Conservation (phyloP, 1,139 yeast species). For the Chernovozyma aurita region DNA sequence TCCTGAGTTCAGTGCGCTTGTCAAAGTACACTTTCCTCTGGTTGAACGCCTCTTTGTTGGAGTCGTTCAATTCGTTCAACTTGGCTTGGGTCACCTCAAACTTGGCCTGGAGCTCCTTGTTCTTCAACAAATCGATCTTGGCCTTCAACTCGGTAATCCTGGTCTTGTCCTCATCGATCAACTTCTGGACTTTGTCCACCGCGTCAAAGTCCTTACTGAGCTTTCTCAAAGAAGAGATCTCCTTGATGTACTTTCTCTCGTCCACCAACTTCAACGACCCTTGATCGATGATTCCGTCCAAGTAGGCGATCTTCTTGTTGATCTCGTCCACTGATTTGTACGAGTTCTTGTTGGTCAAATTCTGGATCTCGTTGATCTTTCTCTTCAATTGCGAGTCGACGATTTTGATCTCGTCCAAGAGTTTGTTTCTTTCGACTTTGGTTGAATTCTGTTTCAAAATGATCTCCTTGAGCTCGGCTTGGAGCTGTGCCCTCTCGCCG, state of each 20-base stretch:
- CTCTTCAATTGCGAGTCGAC: constrained; percentile 72
- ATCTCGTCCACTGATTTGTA: constrained; percentile 77
- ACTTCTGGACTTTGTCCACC: constrained; percentile 70
- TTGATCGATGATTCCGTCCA: constrained; percentile 72
- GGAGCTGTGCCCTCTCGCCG: constrained; percentile 58
- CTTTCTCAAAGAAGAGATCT: constrained; percentile 80
- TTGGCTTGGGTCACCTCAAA: constrained; percentile 61
- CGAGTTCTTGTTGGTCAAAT: constrained; percentile 62
- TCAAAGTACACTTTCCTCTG: constrained; percentile 61
- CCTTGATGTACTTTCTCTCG: constrained; percentile 82
- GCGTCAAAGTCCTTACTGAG: constrained; percentile 74
- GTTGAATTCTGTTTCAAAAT: constrained; percentile 63
- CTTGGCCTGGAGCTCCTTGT: constrained; percentile 57
- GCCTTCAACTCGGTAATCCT: constrained; percentile 75
- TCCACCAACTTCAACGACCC: constrained; percentile 87
- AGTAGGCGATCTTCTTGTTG: constrained; percentile 62
- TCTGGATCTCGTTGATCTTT: constrained; percentile 70
- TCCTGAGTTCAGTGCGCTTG: constrained; percentile 65
- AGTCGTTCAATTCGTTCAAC: constrained; percentile 54
- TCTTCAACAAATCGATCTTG: constrained; percentile 57
- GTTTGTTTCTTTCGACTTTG: constrained; percentile 63
- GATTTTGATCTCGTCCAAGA: constrained; percentile 69
- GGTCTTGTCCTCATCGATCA: constrained; percentile 75
- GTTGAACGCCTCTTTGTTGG: constrained; percentile 62
- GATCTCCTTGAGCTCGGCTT: constrained; percentile 59